Conservation (phyloP, 2,329 filamentous ascomycete species). For the Botryotinia narcissicola region DNA sequence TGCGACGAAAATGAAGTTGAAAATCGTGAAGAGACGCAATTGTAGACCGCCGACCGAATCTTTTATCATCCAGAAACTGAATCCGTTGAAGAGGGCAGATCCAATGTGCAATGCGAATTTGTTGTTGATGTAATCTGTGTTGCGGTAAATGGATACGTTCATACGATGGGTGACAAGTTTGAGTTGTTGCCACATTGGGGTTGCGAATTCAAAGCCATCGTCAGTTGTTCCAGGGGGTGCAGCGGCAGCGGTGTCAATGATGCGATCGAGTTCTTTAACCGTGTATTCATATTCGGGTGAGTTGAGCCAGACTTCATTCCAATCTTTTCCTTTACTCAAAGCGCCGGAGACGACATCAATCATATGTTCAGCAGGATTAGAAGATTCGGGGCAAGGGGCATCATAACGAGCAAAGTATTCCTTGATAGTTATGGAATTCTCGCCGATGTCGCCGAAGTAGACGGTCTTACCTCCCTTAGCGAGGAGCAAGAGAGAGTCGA, state of each 20-base stretch:
- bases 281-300: slow-evolving; percentile 55
- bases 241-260: slow-evolving; percentile 49
- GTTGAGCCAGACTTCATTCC: slow-evolving; percentile 65
- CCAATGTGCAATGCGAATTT: slow-evolving; percentile 52
- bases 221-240: slow-evolving; percentile 38
- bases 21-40: slow-evolving; percentile 56
- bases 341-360: slow-evolving; percentile 48
- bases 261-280: slow-evolving; percentile 56
- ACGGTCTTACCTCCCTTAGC: slow-evolving; percentile 64
- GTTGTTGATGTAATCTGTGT: slow-evolving; percentile 55
- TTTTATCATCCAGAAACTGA: slow-evolving; percentile 60
- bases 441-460: slow-evolving; percentile 66
- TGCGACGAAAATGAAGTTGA: slow-evolving; percentile 63
- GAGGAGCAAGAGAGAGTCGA: slow-evolving; percentile 63
- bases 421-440: slow-evolving; percentile 55
- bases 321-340: slow-evolving; percentile 57
- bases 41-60: slow-evolving; percentile 51
- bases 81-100: slow-evolving; percentile 58
- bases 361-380: slow-evolving; percentile 47
- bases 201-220: slow-evolving; percentile 51
- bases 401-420: slow-evolving; percentile 59
- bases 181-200: slow-evolving; percentile 48
- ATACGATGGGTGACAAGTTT: slow-evolving; percentile 34
- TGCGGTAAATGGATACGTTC: slow-evolving; percentile 58
- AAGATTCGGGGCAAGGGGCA: slow-evolving; percentile 43